Evolutionary conservation across 2,329 filamentous ascomycete genomes (phyloP).

Genomic region (Coniochaeta hoffmannii): DNA sequence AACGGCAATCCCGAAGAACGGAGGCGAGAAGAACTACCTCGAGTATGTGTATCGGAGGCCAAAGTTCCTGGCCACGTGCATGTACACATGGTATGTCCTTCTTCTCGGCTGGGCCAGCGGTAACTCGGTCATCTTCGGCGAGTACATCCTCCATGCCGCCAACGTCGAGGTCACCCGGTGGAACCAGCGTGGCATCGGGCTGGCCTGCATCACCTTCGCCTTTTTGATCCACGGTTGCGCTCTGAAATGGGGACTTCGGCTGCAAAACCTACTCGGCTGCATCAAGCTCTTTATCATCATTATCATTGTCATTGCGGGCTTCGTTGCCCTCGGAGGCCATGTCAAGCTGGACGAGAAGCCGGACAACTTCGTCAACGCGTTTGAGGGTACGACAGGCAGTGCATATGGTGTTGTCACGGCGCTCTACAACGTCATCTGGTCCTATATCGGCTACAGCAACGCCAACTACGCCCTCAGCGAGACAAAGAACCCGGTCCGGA

Average conservation of each 20-base stretch:
- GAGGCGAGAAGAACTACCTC: constrained; percentile 61
- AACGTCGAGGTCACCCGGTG: constrained; percentile 54
- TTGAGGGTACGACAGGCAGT: constrained; percentile 57
- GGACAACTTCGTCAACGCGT: constrained; percentile 56
- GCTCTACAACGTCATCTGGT: constrained; percentile 66
- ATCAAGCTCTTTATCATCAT: constrained; percentile 61
- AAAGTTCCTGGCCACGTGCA: constrained; percentile 50
- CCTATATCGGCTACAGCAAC: constrained; percentile 61
- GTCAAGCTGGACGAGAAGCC: constrained; percentile 50
- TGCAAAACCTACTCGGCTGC: constrained; percentile 58
- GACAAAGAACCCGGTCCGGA: constrained; percentile 57
- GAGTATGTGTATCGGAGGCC: constrained; percentile 56
- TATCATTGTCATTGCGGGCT: constrained; percentile 57
- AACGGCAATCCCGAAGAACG: constrained; percentile 56
- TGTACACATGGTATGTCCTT: constrained; percentile 55
- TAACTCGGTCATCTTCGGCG: constrained; percentile 63
- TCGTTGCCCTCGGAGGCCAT: constrained; percentile 53
- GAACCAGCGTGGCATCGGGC: constrained; percentile 59
- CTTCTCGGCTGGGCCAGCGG: constrained; percentile 59
- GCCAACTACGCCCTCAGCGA: constrained; percentile 61
- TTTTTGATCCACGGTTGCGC: constrained; percentile 59
- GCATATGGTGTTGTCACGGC: constrained; percentile 63
- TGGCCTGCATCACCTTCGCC: constrained; percentile 58
- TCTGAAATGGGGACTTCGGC: constrained; percentile 57
- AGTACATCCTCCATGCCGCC: constrained; percentile 62